These are phyloP conservation scores for Geotrichum fermentans DNA, from an alignment of 1,139 yeast genomes.

Conservation along the genomic window DNA sequence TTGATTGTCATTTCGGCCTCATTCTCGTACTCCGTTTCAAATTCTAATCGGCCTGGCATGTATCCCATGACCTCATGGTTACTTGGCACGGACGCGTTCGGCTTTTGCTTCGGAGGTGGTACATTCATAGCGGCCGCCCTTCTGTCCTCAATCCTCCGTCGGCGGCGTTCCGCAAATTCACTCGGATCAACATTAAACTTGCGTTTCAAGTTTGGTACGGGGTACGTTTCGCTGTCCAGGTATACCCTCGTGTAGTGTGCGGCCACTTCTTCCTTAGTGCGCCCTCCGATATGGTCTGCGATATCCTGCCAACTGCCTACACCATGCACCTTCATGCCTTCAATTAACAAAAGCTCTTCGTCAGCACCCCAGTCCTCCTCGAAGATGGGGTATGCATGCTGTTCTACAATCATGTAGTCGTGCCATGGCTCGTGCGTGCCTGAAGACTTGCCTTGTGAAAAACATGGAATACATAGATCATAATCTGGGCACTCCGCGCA, in stretches of 20 bases:
- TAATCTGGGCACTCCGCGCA: conserved; percentile 93
- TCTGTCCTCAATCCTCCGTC: conserved; percentile 62
- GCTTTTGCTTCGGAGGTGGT: conserved; percentile 57
- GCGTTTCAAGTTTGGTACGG: conserved; percentile 63
- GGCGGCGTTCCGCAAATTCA: conserved; percentile 64
- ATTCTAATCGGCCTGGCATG: conserved; percentile 97
- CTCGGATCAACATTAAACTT: conserved; percentile 63
- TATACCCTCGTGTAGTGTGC: conserved; percentile 75
- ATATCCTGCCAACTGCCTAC: conserved; percentile 97
- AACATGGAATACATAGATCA: conserved; percentile 94
- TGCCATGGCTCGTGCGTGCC: conserved; percentile 93
- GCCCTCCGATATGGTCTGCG: conserved; percentile 91
- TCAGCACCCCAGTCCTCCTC: conserved; percentile 97
- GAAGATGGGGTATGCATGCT: conserved; percentile 89
- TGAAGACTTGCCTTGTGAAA: conserved; percentile 73
- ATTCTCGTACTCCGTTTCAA: conserved; percentile 92
- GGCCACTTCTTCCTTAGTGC: conserved; percentile 90
- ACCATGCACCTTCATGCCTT: conserved; percentile 71
- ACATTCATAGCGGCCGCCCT: conserved; percentile 54
- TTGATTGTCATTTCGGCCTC: conserved; percentile 93
- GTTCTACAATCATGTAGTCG: conserved; percentile 86
- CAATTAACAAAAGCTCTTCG: conserved; percentile 80
- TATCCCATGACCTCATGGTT: conserved; percentile 96
- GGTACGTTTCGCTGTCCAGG: conserved; percentile 70
- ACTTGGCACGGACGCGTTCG: conserved; percentile 82